Evolutionary conservation across 2,329 filamentous ascomycete genomes (phyloP).

Genomic region (Juglanconis juglandina): DNA sequence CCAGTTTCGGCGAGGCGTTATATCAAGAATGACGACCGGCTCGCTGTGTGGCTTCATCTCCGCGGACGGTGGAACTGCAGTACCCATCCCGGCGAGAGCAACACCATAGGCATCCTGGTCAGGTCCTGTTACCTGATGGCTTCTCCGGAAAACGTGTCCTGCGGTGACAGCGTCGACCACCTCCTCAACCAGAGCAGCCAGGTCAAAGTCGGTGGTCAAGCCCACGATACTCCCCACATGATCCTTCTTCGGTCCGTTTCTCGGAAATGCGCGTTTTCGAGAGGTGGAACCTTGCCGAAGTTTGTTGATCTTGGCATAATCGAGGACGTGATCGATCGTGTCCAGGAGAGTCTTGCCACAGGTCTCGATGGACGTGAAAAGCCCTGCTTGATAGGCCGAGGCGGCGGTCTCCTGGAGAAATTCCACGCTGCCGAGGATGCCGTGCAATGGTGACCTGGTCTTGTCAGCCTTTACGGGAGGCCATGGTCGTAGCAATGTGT

Average conservation of each 20-base stretch:
- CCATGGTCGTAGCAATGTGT: neutral
- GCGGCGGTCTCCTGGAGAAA: conserved; percentile 44
- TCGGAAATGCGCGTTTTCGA: neutral
- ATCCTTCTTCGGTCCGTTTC: conserved; percentile 9
- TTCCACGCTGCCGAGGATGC: conserved; percentile 51
- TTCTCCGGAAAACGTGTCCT: conserved; percentile 28
- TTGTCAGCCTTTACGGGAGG: neutral
- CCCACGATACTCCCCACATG: conserved; percentile 17
- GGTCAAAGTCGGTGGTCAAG: conserved; percentile 29
- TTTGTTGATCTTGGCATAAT: conserved; percentile 49
- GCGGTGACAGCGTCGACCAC: conserved; percentile 34
- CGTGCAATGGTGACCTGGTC: conserved; percentile 50
- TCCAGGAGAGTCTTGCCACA: conserved; percentile 46
- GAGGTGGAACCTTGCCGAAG: conserved; percentile 19
- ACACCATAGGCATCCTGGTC: neutral
- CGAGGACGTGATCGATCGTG: conserved; percentile 46
- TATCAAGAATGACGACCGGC: conserved; percentile 35
- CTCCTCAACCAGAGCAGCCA: conserved; percentile 30
- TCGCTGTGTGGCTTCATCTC: neutral
- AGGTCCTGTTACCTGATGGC: conserved; percentile 1
- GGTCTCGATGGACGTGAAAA: conserved; percentile 43
- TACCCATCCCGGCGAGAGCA: neutral
- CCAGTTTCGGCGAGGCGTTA: conserved; percentile 44
- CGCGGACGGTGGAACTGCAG: neutral
- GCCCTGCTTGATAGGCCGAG: conserved; percentile 37